Percentiles rank a stretch among this genome's conserved stretches.
phyloP scores from a whole-genome alignment of 768 basidiomycete genomes.

The Boletus rex-veris region DNA sequence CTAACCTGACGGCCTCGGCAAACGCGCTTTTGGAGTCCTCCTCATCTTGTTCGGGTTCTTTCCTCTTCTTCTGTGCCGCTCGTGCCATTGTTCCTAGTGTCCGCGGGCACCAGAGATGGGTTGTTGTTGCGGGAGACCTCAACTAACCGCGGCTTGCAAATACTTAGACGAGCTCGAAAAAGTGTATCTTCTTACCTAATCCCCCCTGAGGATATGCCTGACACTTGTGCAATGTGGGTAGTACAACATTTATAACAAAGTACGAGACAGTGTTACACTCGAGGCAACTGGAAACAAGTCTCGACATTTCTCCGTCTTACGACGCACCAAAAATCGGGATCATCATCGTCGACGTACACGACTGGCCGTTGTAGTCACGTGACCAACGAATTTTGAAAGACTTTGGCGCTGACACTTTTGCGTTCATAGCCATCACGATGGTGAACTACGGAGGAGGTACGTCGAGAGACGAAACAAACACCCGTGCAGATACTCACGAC shows the following conservation, averaged over 20 bases:
- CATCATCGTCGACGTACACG: too few species aligned
- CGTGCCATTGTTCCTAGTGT: slow-evolving; percentile 37
- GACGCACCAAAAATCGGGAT: too few species aligned
- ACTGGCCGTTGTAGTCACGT: slow-evolving; percentile 6
- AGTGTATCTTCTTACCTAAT: slow-evolving; percentile 16
- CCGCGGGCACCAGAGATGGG: slow-evolving; percentile 5
- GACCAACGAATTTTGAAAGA: neutral
- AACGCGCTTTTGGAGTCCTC: slow-evolving; percentile 32
- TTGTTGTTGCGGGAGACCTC: neutral
- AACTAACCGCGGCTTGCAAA: neutral
- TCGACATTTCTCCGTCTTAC: too few species aligned
- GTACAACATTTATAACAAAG: too few species aligned
- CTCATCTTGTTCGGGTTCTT: slow-evolving; percentile 45
- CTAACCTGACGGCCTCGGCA: slow-evolving; percentile 46
- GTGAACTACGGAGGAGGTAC: slow-evolving; percentile 86
- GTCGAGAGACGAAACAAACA: slow-evolving; percentile 20
- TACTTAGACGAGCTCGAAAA: slow-evolving; percentile 6
- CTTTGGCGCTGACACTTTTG: neutral
- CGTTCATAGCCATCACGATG: slow-evolving; percentile 40
- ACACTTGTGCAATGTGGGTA: too few species aligned
- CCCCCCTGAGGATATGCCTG: slow-evolving; percentile 3
- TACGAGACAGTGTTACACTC: too few species aligned
- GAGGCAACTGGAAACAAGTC: too few species aligned
- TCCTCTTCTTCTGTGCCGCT: slow-evolving; percentile 53
- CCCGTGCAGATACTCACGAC: neutral